A percentile compares a stretch with the other conserved stretches of the same genome.
These are phyloP conservation scores for Geoglossum glabrum DNA, from an alignment of 495 filamentous ascomycete species.

Conservation along the genomic window DNA sequence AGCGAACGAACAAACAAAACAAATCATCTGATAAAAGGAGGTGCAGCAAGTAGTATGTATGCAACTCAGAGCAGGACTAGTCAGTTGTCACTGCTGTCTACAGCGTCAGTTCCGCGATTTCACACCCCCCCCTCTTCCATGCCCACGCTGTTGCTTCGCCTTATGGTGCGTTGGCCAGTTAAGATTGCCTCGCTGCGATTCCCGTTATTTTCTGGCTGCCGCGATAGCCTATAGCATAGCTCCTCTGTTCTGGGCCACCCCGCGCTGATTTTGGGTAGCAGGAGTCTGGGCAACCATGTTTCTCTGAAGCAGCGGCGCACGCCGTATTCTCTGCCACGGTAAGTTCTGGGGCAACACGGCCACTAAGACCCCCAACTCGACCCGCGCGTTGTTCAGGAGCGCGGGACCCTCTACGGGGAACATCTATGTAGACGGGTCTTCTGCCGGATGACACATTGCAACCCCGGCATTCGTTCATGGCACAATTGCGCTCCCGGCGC, in stretches of 20 bases:
- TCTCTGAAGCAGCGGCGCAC: not conserved
- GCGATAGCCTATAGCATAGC: not conserved
- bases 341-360: not conserved
- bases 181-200: not conserved
- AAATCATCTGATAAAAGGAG: not conserved
- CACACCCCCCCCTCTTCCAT: not conserved
- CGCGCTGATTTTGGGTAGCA: not conserved
- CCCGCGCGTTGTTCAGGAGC: not conserved
- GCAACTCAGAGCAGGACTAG: not conserved
- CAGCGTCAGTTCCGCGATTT: not conserved
- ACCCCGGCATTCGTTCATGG: not conserved
- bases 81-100: not conserved
- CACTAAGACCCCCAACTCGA: not conserved
- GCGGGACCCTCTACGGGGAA: not conserved
- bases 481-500: not conserved
- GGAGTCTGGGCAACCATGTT: not conserved
- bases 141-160: not conserved
- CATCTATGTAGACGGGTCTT: not conserved
- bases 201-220: not conserved
- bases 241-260: not conserved
- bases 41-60: not conserved
- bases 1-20: not conserved
- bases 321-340: not conserved
- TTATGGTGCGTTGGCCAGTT: not conserved
- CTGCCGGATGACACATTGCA: not conserved